phyloP scores from a whole-genome alignment of 2,329 filamentous ascomycete genomes.

The Lomentospora prolificans region DNA sequence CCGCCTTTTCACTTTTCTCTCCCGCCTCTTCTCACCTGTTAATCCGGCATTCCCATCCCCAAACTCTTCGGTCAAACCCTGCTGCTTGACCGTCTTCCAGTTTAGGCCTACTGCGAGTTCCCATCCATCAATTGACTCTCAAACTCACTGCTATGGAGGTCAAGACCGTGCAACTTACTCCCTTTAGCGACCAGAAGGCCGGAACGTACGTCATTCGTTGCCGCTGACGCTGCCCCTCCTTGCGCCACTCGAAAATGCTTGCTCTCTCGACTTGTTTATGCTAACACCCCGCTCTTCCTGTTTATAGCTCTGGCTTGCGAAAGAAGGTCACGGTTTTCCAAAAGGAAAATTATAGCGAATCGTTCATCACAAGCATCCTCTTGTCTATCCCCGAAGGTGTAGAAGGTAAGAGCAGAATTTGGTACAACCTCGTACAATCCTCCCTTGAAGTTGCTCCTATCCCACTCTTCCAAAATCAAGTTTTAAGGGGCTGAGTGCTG shows the following conservation, averaged over 20 bases:
- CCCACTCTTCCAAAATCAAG: not conserved
- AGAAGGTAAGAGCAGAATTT: conserved; percentile 52
- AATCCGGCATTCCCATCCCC: not conserved
- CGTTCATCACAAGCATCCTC: conserved; percentile 88
- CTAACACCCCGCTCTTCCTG: not conserved
- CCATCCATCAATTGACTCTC: not conserved
- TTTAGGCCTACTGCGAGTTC: not conserved
- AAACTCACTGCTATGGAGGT: conserved; percentile 48
- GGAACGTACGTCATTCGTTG: conserved; percentile 71
- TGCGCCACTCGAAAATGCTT: not conserved
- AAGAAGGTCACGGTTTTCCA: conserved; percentile 99
- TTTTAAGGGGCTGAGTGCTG: too few species aligned
- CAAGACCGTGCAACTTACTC: conserved; percentile 71
- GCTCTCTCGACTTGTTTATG: not conserved
- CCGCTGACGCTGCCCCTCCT: conserved; percentile 14
- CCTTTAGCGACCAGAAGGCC: conserved; percentile 95
- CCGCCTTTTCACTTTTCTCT: too few species aligned
- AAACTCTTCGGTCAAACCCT: not conserved
- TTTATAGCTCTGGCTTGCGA: conserved; percentile 78
- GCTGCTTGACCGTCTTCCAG: not conserved
- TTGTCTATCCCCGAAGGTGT: conserved; percentile 93
- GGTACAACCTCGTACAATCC: not conserved
- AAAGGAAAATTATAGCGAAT: conserved; percentile 87
- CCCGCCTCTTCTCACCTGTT: too few species aligned
- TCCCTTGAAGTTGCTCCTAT: conserved; percentile 4